These are phyloP conservation scores for Penicillium sp. DNA, from an alignment of 2,329 filamentous ascomycete species.

Conservation along the genomic window DNA sequence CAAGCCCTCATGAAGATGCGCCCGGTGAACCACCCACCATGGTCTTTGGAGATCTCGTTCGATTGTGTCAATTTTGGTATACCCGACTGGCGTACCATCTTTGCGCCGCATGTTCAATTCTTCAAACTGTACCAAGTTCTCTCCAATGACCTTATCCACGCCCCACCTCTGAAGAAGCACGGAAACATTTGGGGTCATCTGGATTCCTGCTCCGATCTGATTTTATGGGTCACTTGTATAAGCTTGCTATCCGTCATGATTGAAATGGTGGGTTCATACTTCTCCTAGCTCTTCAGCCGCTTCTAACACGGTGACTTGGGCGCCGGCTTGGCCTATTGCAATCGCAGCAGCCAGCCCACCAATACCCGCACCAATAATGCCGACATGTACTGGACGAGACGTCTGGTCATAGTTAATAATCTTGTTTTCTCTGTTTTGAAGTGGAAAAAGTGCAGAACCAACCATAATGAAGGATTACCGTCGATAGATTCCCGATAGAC, in stretches of 20 bases:
- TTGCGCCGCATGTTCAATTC: conserved; percentile 43
- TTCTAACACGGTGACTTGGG: conserved; percentile 45
- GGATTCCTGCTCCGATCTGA: conserved; percentile 38
- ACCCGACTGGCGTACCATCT: conserved; percentile 40
- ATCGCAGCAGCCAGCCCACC: conserved; percentile 47
- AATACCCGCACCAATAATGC: conserved; percentile 42
- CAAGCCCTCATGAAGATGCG: conserved; percentile 49
- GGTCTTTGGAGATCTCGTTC: conserved; percentile 34
- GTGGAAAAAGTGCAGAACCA: neutral
- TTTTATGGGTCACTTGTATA: neutral
- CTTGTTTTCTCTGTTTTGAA: neutral
- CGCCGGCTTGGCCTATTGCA: conserved; percentile 41
- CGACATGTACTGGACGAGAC: conserved; percentile 14
- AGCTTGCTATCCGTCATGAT: neutral
- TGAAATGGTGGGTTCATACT: conserved; percentile 20
- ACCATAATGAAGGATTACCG: neutral
- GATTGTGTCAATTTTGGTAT: conserved; percentile 36
- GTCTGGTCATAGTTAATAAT: conserved; percentile 1
- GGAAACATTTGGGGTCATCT: conserved; percentile 46
- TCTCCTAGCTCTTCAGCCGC: conserved; percentile 44
- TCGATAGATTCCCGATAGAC: neutral
- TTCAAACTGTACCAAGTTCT: conserved; percentile 41
- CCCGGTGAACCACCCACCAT: conserved; percentile 52
- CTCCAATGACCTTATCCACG: conserved; percentile 41
- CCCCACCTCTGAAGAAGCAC: conserved; percentile 42